A percentile compares a stretch with the other conserved stretches of the same genome.
Evolutionary conservation across 2,329 filamentous ascomycete genomes (phyloP).

Genomic region (Nemania sp.): DNA sequence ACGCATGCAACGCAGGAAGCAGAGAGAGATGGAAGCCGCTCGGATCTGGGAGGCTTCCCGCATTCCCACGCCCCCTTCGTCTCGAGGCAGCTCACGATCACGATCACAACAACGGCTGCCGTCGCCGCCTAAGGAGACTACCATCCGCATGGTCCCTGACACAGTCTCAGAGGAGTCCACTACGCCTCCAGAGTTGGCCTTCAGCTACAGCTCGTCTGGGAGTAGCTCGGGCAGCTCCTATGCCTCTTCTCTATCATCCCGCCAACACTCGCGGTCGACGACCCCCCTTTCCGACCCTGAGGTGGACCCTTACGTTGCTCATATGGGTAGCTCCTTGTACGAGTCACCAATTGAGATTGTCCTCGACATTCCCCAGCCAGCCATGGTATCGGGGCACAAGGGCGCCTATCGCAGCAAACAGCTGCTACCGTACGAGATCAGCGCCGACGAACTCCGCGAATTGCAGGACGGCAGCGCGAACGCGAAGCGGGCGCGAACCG

Average conservation of each 20-base stretch:
- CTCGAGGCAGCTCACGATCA: conserved; percentile 46
- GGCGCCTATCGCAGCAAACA: conserved; percentile 36
- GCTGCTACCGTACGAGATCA: conserved; percentile 61
- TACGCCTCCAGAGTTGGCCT: conserved; percentile 55
- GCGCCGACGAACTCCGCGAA: conserved; percentile 55
- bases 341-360: conserved; percentile 56
- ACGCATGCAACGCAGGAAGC: conserved; percentile 51
- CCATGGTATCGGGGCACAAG: conserved; percentile 37
- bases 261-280: conserved; percentile 54
- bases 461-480: conserved; percentile 52
- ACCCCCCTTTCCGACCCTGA: conserved; percentile 56
- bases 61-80: conserved; percentile 54
- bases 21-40: conserved; percentile 49
- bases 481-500: conserved; percentile 53
- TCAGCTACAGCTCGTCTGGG: conserved; percentile 46
- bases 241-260: conserved; percentile 52
- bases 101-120: conserved; percentile 43
- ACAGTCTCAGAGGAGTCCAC: conserved; percentile 40
- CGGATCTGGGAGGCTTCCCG: conserved; percentile 44
- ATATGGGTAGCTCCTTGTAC: conserved; percentile 49
- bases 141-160: conserved; percentile 46
- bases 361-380: conserved; percentile 44
- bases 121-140: conserved; percentile 44
- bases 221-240: conserved; percentile 51
- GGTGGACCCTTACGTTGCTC: conserved; percentile 45